These are phyloP conservation scores for Magnaporthiopsis rhizophila DNA, from an alignment of 2,329 filamentous ascomycete genomes.

Conservation along the genomic window DNA sequence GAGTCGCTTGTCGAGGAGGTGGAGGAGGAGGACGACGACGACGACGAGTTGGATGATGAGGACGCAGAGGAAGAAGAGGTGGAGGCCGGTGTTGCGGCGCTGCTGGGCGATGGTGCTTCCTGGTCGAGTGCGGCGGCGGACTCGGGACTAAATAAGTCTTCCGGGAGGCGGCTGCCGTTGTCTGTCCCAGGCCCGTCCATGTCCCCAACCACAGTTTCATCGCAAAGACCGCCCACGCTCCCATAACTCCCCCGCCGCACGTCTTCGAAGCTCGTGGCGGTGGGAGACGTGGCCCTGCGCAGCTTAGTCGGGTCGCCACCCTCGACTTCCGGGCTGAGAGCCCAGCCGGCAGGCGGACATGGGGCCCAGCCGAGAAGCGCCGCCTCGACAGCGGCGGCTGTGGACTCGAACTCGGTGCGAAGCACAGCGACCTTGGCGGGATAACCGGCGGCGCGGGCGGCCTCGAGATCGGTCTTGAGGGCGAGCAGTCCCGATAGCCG, in stretches of 20 bases:
- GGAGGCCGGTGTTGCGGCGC: not conserved
- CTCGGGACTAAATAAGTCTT: not conserved
- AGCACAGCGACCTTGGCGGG: conserved; percentile 35
- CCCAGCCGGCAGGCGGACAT: conserved; percentile 33
- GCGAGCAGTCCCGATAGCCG: conserved; percentile 47
- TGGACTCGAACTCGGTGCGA: conserved; percentile 40
- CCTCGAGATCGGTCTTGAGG: conserved; percentile 43
- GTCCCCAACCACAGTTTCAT: not conserved
- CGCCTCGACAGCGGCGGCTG: conserved; percentile 45
- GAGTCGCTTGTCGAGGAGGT: conserved; percentile 12
- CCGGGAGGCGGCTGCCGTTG: not conserved
- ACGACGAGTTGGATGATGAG: not conserved
- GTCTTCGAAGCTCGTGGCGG: not conserved
- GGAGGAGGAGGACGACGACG: not conserved
- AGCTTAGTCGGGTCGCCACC: conserved; percentile 12
- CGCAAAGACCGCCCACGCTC: not conserved
- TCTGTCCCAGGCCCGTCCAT: not conserved
- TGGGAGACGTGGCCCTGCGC: conserved; percentile 10
- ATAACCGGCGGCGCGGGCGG: conserved; percentile 31
- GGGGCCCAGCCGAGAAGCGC: conserved; percentile 50
- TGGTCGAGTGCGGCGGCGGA: not conserved
- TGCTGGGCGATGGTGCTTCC: conserved; percentile 8
- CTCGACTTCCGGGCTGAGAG: conserved; percentile 15
- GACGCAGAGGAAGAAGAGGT: not conserved
- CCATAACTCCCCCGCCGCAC: not conserved